Base-by-base conservation (phyloP, 257 asterid genomes). In the Salvia miltiorrhiza region DNA sequence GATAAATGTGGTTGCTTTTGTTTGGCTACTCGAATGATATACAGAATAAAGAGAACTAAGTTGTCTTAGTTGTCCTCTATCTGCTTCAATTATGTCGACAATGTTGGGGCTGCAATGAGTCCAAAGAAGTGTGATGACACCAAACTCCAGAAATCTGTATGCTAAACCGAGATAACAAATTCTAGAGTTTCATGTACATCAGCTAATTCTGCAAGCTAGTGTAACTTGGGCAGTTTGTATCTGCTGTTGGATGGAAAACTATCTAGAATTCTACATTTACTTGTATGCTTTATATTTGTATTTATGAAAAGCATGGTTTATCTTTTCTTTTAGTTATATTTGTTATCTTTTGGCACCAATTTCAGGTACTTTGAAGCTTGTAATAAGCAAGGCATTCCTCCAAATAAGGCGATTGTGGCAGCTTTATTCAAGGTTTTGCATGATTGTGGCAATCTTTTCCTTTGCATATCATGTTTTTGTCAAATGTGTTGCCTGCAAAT, bases 361-460 rank as follows among this genome's bases (percentile, higher is more conserved):
- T 81, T 72, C 82, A 92, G 98, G 90, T 90, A 90, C 82, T 67
- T 74, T 54, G 78, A 73, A 73, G 86, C 81, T 71, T 88, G 96
- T 83, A 73, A 76, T 83, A 62, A 80, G 71, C 83, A 83, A 50
- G 92, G 79, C n/a, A 69, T 84, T 60, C 47, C 14, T 16, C 93
- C 96, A 20, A 85, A 85, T 69, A 80, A 80, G 81, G 76, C 77
- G 23, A 53, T 92, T 65, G 70, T 85, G 69, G 87, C 81, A 56
- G 86, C 96, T 61, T 52, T 92, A 73, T 78, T 78, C 83, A 86
- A 87, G 98, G 97, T 92, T 78, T 73, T 75, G 43, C 35, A 62
- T 54, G 43, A 55, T 30, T 52, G 53, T 43, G 48, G 41, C 45
- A 5, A 39, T 78, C 21, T 54, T 73, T 65, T 56, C 17, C 23